These are phyloP conservation scores for Chalciporus piperatus DNA, from an alignment of 768 basidiomycete species.

Conservation along the genomic window DNA sequence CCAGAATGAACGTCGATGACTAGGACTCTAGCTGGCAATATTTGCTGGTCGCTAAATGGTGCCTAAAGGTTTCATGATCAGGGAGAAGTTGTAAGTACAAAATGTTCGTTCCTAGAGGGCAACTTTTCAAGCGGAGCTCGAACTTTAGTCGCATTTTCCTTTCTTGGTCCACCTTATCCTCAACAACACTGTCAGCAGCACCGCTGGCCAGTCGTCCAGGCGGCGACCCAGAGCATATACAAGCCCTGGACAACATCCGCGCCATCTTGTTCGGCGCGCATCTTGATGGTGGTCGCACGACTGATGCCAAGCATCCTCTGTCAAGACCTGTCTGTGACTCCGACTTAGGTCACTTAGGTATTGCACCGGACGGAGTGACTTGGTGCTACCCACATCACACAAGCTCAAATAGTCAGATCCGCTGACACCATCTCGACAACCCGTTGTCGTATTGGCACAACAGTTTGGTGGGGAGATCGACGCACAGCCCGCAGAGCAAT, in stretches of 20 bases:
- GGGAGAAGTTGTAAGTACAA: no score
- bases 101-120: not conserved
- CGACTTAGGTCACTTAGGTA: no score
- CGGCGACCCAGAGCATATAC: conserved; percentile 2
- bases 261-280: not conserved
- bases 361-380: no score
- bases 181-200: not conserved
- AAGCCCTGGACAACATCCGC: not conserved
- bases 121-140: conserved; percentile 11
- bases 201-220: no score
- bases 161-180: conserved; percentile 14
- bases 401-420: not conserved
- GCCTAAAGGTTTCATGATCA: conserved; percentile 7
- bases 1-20: conserved; percentile 1
- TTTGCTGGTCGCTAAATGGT: not conserved
- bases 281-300: not conserved
- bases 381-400: no score
- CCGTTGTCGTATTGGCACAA: not conserved
- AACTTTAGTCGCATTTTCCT: conserved; percentile 23
- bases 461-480: not conserved
- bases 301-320: conserved; percentile 5
- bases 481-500: not conserved
- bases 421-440: not conserved
- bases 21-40: not conserved
- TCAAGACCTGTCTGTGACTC: not conserved